Evolutionary conservation across 2,329 filamentous ascomycete genomes (phyloP).

Genomic region (Cryphonectria parasitica): DNA sequence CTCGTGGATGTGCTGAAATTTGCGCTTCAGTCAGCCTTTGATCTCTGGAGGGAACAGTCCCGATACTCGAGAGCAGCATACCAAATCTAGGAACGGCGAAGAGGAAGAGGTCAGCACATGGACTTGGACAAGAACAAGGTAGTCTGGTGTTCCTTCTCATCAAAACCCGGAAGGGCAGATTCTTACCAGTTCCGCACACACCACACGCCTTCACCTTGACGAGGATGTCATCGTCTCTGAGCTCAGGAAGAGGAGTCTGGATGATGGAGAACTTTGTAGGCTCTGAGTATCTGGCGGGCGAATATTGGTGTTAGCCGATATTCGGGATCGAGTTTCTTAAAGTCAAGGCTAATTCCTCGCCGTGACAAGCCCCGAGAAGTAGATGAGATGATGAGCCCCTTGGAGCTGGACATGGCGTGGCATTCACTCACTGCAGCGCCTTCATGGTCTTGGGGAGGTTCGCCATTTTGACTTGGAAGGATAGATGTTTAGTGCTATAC

Average conservation of each 20-base stretch:
- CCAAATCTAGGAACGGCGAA: conserved; percentile 42
- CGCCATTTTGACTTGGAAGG: conserved; percentile 36
- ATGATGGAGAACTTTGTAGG: conserved; percentile 61
- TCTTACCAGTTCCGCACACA: conserved; percentile 62
- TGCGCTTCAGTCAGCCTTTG: conserved; percentile 18
- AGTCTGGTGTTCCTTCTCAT: conserved; percentile 22
- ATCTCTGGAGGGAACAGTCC: neutral
- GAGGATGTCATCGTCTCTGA: conserved; percentile 63
- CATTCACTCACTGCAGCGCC: conserved; percentile 32
- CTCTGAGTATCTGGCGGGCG: conserved; percentile 31
- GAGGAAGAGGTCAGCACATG: conserved; percentile 13
- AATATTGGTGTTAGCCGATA: too few species aligned
- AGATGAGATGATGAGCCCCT: neutral
- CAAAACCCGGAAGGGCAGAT: conserved; percentile 28
- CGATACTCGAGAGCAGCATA: conserved; percentile 31
- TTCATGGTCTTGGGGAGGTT: conserved; percentile 43
- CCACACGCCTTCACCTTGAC: conserved; percentile 71
- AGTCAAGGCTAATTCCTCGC: neutral
- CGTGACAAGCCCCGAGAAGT: neutral
- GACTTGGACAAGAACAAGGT: neutral
- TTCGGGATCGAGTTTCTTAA: neutral
- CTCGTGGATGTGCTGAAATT: conserved; percentile 61
- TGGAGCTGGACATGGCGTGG: neutral
- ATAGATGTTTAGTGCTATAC: neutral
- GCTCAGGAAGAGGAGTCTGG: conserved; percentile 62